Percentiles rank a stretch among this genome's conserved stretches.
phyloP scores from a whole-genome alignment of 1,284 basidiomycete genomes.

The Ganoderma meredithae region DNA sequence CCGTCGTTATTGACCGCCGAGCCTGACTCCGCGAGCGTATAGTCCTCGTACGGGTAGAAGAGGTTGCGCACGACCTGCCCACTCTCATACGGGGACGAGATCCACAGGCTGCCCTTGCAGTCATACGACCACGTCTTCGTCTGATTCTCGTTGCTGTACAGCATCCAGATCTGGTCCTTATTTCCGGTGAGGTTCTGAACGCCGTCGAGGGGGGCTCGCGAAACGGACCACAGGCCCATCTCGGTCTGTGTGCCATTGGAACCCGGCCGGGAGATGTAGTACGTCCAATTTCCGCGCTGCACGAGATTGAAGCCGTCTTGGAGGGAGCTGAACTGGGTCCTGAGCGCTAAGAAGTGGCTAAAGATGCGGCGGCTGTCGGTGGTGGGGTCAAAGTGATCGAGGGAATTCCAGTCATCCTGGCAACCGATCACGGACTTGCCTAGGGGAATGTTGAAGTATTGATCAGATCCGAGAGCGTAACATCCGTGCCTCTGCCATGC shows the following conservation, averaged over 20 bases:
- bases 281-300: slow-evolving; percentile 85
- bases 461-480: slow-evolving; percentile 86
- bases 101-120: slow-evolving; percentile 68
- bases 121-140: slow-evolving; percentile 70
- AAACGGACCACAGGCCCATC: slow-evolving; percentile 86
- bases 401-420: slow-evolving; percentile 85
- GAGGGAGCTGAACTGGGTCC: slow-evolving; percentile 71
- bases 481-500: slow-evolving; percentile 95
- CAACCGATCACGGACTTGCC: slow-evolving; percentile 83
- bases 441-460: slow-evolving; percentile 91
- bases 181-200: slow-evolving; percentile 66
- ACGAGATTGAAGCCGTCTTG: slow-evolving; percentile 88
- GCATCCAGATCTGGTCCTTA: slow-evolving; percentile 77
- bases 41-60: slow-evolving; percentile 84
- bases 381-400: slow-evolving; percentile 94
- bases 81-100: slow-evolving; percentile 76
- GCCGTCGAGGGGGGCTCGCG: slow-evolving; percentile 64
- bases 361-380: slow-evolving; percentile 77
- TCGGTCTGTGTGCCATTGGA: slow-evolving; percentile 83
- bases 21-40: slow-evolving; percentile 68
- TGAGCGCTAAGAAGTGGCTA: slow-evolving; percentile 75
- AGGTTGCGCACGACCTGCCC: slow-evolving; percentile 75
- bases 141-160: slow-evolving; percentile 86
- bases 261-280: slow-evolving; percentile 78
- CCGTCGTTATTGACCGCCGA: slow-evolving; percentile 65